Evolutionary conservation across 305 asterid species (phyloP).

Genomic region (Fraxinus paxiana): DNA sequence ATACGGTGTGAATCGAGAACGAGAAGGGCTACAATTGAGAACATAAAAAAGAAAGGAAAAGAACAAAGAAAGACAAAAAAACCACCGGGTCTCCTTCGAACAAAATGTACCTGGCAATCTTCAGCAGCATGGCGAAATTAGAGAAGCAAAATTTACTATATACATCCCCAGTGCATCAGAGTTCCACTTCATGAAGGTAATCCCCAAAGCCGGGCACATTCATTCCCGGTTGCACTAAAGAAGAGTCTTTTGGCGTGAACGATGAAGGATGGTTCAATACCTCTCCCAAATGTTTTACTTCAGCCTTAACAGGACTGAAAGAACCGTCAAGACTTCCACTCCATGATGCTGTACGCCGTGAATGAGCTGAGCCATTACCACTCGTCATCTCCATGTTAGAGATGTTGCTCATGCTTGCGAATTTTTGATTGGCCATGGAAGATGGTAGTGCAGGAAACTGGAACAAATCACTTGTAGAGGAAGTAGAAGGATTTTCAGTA

Average conservation of each 20-base stretch:
- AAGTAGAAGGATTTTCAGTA: constrained; percentile 37
- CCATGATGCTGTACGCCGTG: constrained; percentile 81
- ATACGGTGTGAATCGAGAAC: constrained; percentile 27
- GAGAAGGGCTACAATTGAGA: background rate
- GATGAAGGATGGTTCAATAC: constrained; percentile 36
- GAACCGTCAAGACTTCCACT: constrained; percentile 58
- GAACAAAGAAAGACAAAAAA: constrained; percentile 5
- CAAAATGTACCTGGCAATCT: constrained; percentile 24
- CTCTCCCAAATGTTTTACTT: constrained; percentile 53
- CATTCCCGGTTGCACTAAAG: constrained; percentile 32
- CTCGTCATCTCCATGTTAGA: constrained; percentile 30
- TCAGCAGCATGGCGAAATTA: constrained; percentile 23
- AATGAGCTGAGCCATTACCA: constrained; percentile 28
- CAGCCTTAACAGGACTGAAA: constrained; percentile 28
- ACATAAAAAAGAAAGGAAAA: background rate
- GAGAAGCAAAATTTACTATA: constrained; percentile 32
- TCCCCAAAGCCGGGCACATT: constrained; percentile 45
- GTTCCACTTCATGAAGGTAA: constrained; percentile 70
- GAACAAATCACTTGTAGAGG: constrained; percentile 34
- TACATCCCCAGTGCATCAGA: constrained; percentile 47
- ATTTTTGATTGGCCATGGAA: constrained; percentile 49
- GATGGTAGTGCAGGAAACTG: constrained; percentile 40
- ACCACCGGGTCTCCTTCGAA: constrained; percentile 21
- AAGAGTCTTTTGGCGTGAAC: constrained; percentile 29
- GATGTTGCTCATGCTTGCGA: constrained; percentile 65